phyloP scores from a whole-genome alignment of 768 basidiomycete species.

The Trametes elegans region DNA sequence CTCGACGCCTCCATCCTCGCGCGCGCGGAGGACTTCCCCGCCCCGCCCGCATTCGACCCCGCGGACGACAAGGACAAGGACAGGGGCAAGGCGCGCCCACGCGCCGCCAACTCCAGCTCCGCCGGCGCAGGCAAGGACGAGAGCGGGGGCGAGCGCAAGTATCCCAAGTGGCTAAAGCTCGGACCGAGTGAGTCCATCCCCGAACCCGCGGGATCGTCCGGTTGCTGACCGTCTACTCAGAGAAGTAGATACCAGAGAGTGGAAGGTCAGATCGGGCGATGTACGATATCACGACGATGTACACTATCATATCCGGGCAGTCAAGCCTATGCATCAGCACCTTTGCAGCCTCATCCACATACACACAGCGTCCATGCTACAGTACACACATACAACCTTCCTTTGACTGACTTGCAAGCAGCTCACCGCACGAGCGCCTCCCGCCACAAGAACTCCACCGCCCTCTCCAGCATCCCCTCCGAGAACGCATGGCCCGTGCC shows the following conservation, averaged over 20 bases:
- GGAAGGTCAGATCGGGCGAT: too few relatives aligned
- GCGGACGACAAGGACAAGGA: slow-evolving; percentile 2
- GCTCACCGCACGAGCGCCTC: slow-evolving; percentile 11
- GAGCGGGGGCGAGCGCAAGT: slow-evolving; percentile 46
- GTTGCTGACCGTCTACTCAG: neutral
- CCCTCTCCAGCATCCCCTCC: slow-evolving; percentile 53
- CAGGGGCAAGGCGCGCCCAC: neutral
- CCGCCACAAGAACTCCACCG: slow-evolving; percentile 32
- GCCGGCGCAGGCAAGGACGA: slow-evolving; percentile 8
- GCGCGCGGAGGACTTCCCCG: slow-evolving; percentile 65
- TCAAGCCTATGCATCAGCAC: too few relatives aligned
- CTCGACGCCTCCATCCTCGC: slow-evolving; percentile 54
- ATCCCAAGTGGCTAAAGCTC: slow-evolving; percentile 80
- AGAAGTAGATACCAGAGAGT: neutral
- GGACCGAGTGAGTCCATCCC: slow-evolving; percentile 44
- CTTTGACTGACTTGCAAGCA: too few relatives aligned
- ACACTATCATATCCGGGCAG: neutral
- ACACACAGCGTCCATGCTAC: neutral
- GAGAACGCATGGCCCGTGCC: slow-evolving; percentile 65
- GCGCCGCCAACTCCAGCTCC: slow-evolving; percentile 11
- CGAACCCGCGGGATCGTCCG: neutral
- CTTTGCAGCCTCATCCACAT: neutral
- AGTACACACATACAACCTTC: too few relatives aligned
- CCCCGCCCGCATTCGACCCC: slow-evolving; percentile 43
- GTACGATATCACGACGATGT: neutral